These are phyloP conservation scores for Aureobasidium sp. DNA, from an alignment of 2,329 filamentous ascomycete species.

Conservation along the genomic window DNA sequence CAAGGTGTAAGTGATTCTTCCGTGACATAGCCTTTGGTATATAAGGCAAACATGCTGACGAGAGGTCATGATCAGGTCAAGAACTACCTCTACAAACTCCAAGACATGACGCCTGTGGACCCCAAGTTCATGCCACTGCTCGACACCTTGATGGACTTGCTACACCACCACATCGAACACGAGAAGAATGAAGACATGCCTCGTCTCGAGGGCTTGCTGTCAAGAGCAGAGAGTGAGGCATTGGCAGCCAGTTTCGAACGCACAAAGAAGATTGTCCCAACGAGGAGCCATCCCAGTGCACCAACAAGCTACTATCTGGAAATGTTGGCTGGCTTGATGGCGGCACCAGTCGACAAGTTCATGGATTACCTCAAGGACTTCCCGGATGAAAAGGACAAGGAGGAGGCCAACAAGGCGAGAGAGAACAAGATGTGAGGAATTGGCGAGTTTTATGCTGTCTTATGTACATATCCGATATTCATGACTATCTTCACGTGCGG, in stretches of 20 bases:
- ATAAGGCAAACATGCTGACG: not conserved
- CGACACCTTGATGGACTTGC: constrained; percentile 16
- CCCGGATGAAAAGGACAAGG: constrained; percentile 49
- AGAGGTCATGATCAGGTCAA: constrained; percentile 18
- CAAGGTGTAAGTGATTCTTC: constrained; percentile 20
- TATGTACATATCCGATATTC: no score
- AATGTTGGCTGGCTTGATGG: constrained; percentile 18
- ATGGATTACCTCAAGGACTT: constrained; percentile 32
- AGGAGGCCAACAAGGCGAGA: not conserved
- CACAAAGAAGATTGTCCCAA: constrained; percentile 20
- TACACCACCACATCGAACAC: constrained; percentile 20
- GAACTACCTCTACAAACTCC: constrained; percentile 18
- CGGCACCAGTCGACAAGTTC: constrained; percentile 21
- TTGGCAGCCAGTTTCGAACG: constrained; percentile 18
- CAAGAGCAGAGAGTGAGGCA: constrained; percentile 16
- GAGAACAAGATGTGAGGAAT: constrained; percentile 40
- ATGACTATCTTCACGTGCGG: no score
- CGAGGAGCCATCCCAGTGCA: constrained; percentile 17
- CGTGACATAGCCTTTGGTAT: not conserved
- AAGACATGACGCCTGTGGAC: constrained; percentile 18
- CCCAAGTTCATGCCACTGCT: constrained; percentile 18
- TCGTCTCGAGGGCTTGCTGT: constrained; percentile 17
- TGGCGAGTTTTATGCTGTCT: no score
- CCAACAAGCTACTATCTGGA: constrained; percentile 16
- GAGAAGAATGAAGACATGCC: constrained; percentile 21